These are phyloP conservation scores for Ustilago shanxiensis DNA, from an alignment of 1,284 basidiomycete species.

Conservation along the genomic window DNA sequence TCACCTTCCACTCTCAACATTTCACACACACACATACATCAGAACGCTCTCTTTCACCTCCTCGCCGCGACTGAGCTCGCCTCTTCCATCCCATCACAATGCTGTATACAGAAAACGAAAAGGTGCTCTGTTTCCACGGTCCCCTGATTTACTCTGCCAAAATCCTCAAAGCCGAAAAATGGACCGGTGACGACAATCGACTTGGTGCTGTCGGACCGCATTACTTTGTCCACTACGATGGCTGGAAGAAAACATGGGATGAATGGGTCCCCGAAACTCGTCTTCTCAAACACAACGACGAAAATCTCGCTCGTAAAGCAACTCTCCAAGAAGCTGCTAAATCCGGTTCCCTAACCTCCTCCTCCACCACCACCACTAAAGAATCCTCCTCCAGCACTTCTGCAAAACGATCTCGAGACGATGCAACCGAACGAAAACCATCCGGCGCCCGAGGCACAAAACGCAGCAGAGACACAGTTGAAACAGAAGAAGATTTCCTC, in stretches of 20 bases:
- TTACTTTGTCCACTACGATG: constrained; percentile 98
- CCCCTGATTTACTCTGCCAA: constrained; percentile 96
- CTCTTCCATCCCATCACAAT: constrained; percentile 21
- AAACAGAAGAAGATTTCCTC: constrained; percentile 73
- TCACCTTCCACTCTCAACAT: too few relatives aligned
- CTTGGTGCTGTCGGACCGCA: constrained; percentile 79
- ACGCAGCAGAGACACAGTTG: constrained; percentile 45
- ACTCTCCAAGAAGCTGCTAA: constrained; percentile 70
- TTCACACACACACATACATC: background rate
- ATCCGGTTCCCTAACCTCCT: constrained; percentile 61
- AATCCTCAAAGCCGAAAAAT: constrained; percentile 84
- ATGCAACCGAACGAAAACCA: constrained; percentile 20
- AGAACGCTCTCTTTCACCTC: background rate
- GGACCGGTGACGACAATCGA: constrained; percentile 79
- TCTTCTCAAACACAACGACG: constrained; percentile 87
- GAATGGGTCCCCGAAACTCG: constrained; percentile 92
- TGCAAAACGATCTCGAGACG: constrained; percentile 17
- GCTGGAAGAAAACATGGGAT: constrained; percentile 99
- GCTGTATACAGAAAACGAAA: constrained; percentile 77
- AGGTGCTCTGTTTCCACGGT: constrained; percentile 92
- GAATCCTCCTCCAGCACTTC: constrained; percentile 40
- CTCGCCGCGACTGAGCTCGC: background rate
- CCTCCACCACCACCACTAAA: constrained; percentile 33
- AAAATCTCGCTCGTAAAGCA: constrained; percentile 82
- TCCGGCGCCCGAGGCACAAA: constrained; percentile 23